Base-by-base conservation (phyloP, 352 stramenopile genomes). In the Phytopythium cucurbitacearum region DNA sequence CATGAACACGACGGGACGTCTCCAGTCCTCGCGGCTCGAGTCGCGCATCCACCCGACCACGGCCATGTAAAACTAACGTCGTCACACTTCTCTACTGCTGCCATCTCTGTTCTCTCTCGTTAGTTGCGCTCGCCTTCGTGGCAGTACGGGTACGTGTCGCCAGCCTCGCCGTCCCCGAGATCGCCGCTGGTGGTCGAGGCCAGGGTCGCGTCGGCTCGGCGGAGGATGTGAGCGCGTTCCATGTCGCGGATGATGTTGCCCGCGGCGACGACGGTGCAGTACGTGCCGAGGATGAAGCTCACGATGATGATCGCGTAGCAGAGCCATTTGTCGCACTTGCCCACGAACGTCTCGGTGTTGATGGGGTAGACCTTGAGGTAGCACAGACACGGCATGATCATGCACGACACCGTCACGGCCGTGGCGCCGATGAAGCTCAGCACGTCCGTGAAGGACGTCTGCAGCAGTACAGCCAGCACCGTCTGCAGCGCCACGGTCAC, bases 341-440 rank as follows among this genome's bases (percentile, higher is more conserved):
- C 71, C 7, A 71, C 48, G 39, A 81, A 83, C 28, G 60, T 74
- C 13, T 74, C 49, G 5, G 62, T 80, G 0, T 69, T 57, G 41
- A 83, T 88, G 12, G 76, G 73, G 45, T 88, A 73, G 10, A 87
- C 62, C 12, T 78, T 73, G n/a, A 90, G 58, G 54, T 87, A 88
- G 64, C 80, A 88, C 35, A 88, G 53, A 43, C 80, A 88, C 35
- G 75, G 80, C 80, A 90, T 90, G 62, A 88, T 71, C 76, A 88
- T 85, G 48, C 76, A 90, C 43, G 75, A 87, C 6, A 85, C 38
- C 0, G 80, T 83, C 49, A 90, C 68, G 3, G 76, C 68, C 10
- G 76, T 90, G 9, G 76, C 65, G 3, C 75, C 76, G 38, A 90
- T 88, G 16, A 88, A 68, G 42, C 75, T 86, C 44, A 87, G 53